Evolutionary conservation across 2,329 filamentous ascomycete genomes (phyloP), one percentile per base, ranked within the genome.

Genomic region (Pseudogymnoascus sp.): DNA sequence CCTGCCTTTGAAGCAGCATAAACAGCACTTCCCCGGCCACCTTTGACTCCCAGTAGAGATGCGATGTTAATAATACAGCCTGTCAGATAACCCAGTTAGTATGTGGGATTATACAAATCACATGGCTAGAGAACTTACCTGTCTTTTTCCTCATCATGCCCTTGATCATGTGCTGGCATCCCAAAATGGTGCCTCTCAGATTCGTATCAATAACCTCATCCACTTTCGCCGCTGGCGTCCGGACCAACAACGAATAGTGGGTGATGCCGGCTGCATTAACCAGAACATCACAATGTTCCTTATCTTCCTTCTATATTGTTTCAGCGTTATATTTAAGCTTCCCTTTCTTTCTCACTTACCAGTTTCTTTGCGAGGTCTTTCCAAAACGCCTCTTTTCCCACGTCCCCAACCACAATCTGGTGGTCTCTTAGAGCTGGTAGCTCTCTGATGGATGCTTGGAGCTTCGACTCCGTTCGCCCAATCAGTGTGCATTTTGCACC

Each of bases 1-100:
- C 90, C 91, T 4, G 91, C 90, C 73, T 96, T 96, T 47, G 87
- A 87, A 6, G 90, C 89, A 5, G 88, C 86, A 72, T 95, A 95
- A 0, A 86, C 83, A 4, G 87, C 83, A 11, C 88, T 86, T 5
- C 92, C 92, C 1, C 79, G 79, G 0, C 87, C 89, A 0, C 86
- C 88, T 64, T 87, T 86, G 1, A 81, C 72, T 0, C 86, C 91
- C 54, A 96, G 81, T 31, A 96, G 77, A 59, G 89, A 93, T 0
- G 89, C 86, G 21, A 96, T 78, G 71, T 96, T 96, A 74, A 96
- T 86, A 66, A 96, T 92, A 71, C 85, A 90, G 6, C 81, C 83
- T 83, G 54, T 51, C 45, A 11, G 3, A 16, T 11, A 34, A 62
- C 2, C 47, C 29, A 39, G 29, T 42, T 21, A 34, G 31, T 21